Base-by-base conservation (phyloP, 495 filamentous ascomycete genomes). In the Thermochaetoides thermophila region DNA sequence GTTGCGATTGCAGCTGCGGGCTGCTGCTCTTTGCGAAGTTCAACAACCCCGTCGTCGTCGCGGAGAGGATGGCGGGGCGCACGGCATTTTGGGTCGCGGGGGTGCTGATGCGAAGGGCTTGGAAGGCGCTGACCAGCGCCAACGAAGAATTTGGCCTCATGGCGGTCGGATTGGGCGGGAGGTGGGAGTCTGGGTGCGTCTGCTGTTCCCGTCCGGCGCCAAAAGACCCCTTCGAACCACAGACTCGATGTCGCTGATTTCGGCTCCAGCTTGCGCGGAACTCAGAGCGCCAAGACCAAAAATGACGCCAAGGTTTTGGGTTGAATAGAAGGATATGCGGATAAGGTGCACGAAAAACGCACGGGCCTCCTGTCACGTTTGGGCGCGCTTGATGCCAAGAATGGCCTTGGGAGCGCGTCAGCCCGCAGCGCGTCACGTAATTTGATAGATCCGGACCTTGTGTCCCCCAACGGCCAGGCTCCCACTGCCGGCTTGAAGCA, bases 141-240 rank as follows among this genome's bases (percentile, higher is more conserved):
- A 50, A 53, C 10, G 56, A 46, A 32, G 51, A 29, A 40, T 45
- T 55, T 25, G 49, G 44, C 52, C 35, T 58, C 63, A 67, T 67
- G 22, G 34, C 56, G 40, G 39, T 39, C 32, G 34, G 9, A 19
- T 40, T 28, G 21, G 27, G 29, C 17, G 33, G 27, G 23, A 11
- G 14, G 12, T 21, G 25, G 26, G 18, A 35, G 31, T 13, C 14
- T 22, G 27, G 32, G 31, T 30, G 42, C 18, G 22, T 26, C 29
- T 27, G 17, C 20, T 12, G 19, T 15, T 14, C n/a, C 6, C 7
- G 23, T 30, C 33, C 24, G 35, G 26, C 36, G 26, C 41, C 35
- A 32, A 42, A 42, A 45, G 30, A 15, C 18, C 30, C 22, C 20
- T 17, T 10, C 17, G 26, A n/a, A n/a, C n/a, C n/a, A n/a, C n/a